These are phyloP conservation scores for Podospora sp. DNA, from an alignment of 495 filamentous ascomycete genomes.

Conservation along the genomic window DNA sequence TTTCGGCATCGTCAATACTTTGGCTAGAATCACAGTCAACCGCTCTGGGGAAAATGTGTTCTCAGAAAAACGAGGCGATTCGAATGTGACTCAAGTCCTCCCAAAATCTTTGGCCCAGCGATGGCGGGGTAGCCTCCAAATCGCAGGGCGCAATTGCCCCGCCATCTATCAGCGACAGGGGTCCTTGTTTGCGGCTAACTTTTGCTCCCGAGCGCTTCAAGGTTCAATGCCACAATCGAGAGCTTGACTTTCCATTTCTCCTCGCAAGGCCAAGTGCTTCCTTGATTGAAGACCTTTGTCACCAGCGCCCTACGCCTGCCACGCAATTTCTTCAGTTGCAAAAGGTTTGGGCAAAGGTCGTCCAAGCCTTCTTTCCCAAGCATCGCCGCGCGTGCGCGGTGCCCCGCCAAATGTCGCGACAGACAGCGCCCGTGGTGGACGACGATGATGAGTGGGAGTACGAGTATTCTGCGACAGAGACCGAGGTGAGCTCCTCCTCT, in stretches of 20 bases:
- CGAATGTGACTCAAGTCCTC: constrained; percentile 28
- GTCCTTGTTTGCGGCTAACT: constrained; percentile 20
- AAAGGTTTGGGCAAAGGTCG: no score
- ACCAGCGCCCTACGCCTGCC: not conserved
- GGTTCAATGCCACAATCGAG: constrained; percentile 8
- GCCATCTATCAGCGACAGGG: constrained; percentile 7
- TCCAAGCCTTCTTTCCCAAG: not conserved
- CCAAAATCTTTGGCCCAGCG: not conserved
- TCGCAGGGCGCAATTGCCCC: constrained; percentile 11
- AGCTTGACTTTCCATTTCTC: not conserved
- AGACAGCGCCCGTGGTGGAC: constrained; percentile 22
- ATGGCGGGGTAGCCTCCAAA: constrained; percentile 21
- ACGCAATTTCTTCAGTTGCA: not conserved
- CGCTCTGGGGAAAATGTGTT: not conserved
- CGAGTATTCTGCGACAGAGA: constrained; percentile 59
- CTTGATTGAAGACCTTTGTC: not conserved
- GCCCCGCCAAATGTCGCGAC: constrained; percentile 10
- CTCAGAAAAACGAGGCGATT: not conserved
- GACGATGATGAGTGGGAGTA: constrained; percentile 60
- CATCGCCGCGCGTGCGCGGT: not conserved
- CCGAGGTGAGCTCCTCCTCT: constrained; percentile 42
- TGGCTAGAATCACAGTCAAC: not conserved
- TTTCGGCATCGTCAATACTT: constrained; percentile 67
- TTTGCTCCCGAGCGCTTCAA: constrained; percentile 17
- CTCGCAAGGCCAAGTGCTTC: not conserved